Evolutionary conservation across 352 stramenopile genomes (phyloP).

Genomic region (Phytophthora idaei): DNA sequence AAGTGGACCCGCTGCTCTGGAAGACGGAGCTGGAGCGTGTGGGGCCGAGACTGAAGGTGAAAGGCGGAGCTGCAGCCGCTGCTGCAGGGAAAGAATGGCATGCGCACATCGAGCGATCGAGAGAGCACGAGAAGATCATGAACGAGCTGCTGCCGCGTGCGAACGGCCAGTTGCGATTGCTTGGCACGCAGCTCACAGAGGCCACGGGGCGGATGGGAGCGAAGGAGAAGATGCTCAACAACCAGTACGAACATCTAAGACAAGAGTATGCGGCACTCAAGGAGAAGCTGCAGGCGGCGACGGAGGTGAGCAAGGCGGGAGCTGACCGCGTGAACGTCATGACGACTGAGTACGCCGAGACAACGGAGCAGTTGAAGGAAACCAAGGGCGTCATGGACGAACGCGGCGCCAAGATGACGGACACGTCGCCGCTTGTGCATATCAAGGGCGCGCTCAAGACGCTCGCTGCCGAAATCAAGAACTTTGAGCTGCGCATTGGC

Average conservation of each 20-base stretch:
- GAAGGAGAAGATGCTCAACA: constrained; percentile 86
- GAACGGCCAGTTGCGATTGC: constrained; percentile 65
- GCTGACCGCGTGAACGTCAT: constrained; percentile 76
- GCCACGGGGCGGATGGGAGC: constrained; percentile 61
- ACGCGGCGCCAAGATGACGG: constrained; percentile 85
- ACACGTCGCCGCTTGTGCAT: constrained; percentile 82
- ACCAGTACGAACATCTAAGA: constrained; percentile 75
- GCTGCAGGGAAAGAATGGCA: constrained; percentile 74
- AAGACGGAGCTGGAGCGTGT: constrained; percentile 88
- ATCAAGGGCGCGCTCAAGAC: constrained; percentile 88
- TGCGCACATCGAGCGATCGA: constrained; percentile 76
- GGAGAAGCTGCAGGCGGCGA: constrained; percentile 64
- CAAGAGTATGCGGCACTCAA: constrained; percentile 72
- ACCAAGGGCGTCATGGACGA: constrained; percentile 83
- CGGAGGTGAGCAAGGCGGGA: constrained; percentile 70
- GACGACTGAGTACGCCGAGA: constrained; percentile 73
- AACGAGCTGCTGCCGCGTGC: constrained; percentile 58
- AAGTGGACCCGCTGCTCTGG: constrained; percentile 81
- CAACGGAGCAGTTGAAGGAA: constrained; percentile 77
- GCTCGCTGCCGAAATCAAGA: constrained; percentile 77
- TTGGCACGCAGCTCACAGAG: constrained; percentile 63
- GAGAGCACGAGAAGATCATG: constrained; percentile 74
- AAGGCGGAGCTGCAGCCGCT: constrained; percentile 55
- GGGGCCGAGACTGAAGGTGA: constrained; percentile 70
- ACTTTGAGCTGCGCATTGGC: constrained; percentile 82